These are phyloP conservation scores for Fusarium bulbicola DNA, from an alignment of 2,329 filamentous ascomycete genomes.

Conservation along the genomic window DNA sequence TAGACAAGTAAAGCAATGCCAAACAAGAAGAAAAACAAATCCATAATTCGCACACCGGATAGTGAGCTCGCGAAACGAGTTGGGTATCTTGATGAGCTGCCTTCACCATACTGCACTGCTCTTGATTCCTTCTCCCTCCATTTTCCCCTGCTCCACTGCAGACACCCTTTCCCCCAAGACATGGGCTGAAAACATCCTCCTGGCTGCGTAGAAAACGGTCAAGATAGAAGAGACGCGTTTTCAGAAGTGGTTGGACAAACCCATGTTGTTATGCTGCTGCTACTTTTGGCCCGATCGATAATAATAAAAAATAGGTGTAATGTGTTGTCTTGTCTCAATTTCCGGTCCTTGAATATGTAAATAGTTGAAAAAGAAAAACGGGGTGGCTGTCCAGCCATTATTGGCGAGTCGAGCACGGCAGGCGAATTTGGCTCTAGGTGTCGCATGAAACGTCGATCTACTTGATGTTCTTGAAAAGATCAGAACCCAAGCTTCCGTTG, in stretches of 20 bases:
- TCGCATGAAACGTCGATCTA: slow-evolving; percentile 44
- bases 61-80: slow-evolving; percentile 50
- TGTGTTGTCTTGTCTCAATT: slow-evolving; percentile 32
- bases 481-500: slow-evolving; percentile 57
- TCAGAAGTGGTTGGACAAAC: slow-evolving; percentile 23
- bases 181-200: slow-evolving; percentile 23
- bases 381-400: slow-evolving; percentile 25
- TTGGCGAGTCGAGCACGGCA: slow-evolving; percentile 3
- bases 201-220: slow-evolving; percentile 20
- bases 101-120: slow-evolving; percentile 39
- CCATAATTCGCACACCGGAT: slow-evolving; percentile 46
- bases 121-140: slow-evolving; percentile 33
- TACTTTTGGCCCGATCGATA: slow-evolving; percentile 41
- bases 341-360: slow-evolving; percentile 39
- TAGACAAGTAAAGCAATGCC: slow-evolving; percentile 29
- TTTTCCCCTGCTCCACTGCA: slow-evolving; percentile 7
- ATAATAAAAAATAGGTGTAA: slow-evolving; percentile 20
- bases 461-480: slow-evolving; percentile 69
- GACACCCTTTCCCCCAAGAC: slow-evolving; percentile 16
- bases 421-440: not conserved
- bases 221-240: slow-evolving; percentile 23
- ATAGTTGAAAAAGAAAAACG: slow-evolving; percentile 31
- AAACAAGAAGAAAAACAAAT: slow-evolving; percentile 39
- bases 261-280: slow-evolving; percentile 36
- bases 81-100: slow-evolving; percentile 53